Evolutionary conservation across 129 eudicot species (phyloP).

Genomic region (Chrysanthemum seticuspe): DNA sequence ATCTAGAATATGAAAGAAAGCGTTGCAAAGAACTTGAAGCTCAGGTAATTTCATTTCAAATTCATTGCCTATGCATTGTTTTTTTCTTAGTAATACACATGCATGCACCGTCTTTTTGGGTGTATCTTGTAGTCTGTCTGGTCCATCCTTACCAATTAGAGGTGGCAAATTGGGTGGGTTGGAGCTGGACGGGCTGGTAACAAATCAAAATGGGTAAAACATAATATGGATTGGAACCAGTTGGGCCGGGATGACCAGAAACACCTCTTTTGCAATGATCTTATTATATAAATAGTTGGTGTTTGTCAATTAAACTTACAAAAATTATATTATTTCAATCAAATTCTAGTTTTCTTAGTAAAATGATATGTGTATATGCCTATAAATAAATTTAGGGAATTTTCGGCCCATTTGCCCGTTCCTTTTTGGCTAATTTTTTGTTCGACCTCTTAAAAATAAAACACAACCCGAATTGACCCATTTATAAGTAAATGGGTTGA

Average conservation of each 20-base stretch:
- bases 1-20: conserved; percentile 54
- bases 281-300: background rate
- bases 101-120: background rate
- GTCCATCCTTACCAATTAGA: background rate
- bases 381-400: background rate
- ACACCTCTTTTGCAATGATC: background rate
- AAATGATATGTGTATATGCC: background rate
- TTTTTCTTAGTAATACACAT: too few relatives aligned
- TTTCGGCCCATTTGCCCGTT: background rate
- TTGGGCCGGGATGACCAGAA: background rate
- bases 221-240: background rate
- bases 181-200: background rate
- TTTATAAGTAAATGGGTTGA: background rate
- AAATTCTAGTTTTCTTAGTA: background rate
- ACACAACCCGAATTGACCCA: background rate
- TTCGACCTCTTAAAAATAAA: background rate
- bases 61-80: background rate
- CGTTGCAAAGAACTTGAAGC: conserved; percentile 61
- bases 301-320: background rate
- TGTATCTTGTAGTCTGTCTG: background rate
- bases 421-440: too few relatives aligned
- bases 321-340: too few relatives aligned
- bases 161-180: background rate
- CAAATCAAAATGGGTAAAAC: background rate
- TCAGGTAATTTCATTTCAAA: conserved; percentile 45